Percentiles rank a stretch among this genome's conserved stretches.
phyloP scores from a whole-genome alignment of 2,329 filamentous ascomycete genomes.

The Penicillium sp. region DNA sequence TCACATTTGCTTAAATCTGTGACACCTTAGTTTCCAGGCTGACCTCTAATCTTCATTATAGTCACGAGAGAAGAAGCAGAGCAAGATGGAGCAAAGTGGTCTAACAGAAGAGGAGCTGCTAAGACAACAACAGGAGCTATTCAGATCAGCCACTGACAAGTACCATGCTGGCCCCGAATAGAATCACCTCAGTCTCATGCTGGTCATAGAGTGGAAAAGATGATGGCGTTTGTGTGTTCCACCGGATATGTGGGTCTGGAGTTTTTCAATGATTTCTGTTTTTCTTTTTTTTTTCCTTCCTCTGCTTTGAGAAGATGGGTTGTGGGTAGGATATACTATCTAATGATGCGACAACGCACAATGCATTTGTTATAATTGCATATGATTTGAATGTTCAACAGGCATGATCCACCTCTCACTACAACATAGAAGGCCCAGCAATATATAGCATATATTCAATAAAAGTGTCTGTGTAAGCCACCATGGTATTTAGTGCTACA shows the following conservation, averaged over 20 bases:
- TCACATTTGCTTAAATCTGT: background rate
- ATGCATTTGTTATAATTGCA: constrained; percentile 6
- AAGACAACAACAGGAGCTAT: constrained; percentile 85
- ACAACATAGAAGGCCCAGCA: background rate
- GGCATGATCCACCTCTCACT: background rate
- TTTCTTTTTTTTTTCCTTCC: background rate
- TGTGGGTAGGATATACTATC: constrained; percentile 3
- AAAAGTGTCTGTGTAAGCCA: background rate
- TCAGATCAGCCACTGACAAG: constrained; percentile 73
- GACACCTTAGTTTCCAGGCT: background rate
- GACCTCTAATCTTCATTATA: constrained; percentile 39
- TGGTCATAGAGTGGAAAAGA: constrained; percentile 31
- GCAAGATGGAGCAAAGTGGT: constrained; percentile 93
- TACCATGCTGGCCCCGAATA: constrained; percentile 56
- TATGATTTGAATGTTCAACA: constrained; percentile 2
- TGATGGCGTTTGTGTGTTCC: constrained; percentile 21
- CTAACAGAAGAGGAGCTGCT: constrained; percentile 87
- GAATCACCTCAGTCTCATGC: constrained; percentile 23
- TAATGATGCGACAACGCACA: constrained; percentile 8
- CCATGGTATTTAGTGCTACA: background rate
- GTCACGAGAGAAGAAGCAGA: constrained; percentile 94
- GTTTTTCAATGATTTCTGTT: constrained; percentile 11
- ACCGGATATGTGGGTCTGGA: constrained; percentile 13
- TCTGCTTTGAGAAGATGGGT: background rate
- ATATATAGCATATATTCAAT: background rate